Base-by-base conservation (phyloP, 2,329 filamentous ascomycete genomes). In the Sporothrix brasiliensis region DNA sequence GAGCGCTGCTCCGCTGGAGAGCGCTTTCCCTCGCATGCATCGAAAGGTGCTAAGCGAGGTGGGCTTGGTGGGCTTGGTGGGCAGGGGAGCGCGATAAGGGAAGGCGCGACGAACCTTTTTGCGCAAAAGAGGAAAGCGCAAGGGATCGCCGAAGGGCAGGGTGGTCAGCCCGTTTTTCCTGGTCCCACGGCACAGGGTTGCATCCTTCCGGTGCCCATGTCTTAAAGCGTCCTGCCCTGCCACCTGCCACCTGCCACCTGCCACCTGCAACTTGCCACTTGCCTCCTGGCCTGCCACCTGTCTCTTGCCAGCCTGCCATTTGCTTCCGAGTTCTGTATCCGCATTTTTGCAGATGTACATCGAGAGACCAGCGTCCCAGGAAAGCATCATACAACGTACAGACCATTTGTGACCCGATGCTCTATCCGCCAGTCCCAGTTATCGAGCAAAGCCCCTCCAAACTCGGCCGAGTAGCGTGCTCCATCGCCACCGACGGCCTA, bases 91-190 rank as follows among this genome's bases (percentile, higher is more conserved):
- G 34, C 16, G 24, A 58, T n/a, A 3, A 21, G 34, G 30, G 16
- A 60, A 41, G 56, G 56, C 56, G 34, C 30, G 30, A 58, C n/a
- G 54, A 7, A 34, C 34, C 34, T 34, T n/a, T 16, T 41, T 60
- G 56, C 27, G 56, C 56, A 41, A 60, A 60, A 41, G 56, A 41
- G 56, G 56, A 60, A 60, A 60, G 56, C 16, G 34, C 30, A 60
- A 11, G 56, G 19, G 56, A 19, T 34, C 34, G 34, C 34, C 34
- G 34, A 34, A 34, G 34, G 34, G 34, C 34, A 34, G 34, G 34
- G 39, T 44, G 34, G 2, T 21, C 5, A 1, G 3, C 39, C 21
- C 41, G 34, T 41, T 60, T n/a, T n/a, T 21, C 21, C 50, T 11
- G 21, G 50, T 10, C 56, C 34, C 7, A 44, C 56, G 56, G 56